phyloP scores from a whole-genome alignment of 2,329 filamentous ascomycete species.

The Cryphonectria radicalis region DNA sequence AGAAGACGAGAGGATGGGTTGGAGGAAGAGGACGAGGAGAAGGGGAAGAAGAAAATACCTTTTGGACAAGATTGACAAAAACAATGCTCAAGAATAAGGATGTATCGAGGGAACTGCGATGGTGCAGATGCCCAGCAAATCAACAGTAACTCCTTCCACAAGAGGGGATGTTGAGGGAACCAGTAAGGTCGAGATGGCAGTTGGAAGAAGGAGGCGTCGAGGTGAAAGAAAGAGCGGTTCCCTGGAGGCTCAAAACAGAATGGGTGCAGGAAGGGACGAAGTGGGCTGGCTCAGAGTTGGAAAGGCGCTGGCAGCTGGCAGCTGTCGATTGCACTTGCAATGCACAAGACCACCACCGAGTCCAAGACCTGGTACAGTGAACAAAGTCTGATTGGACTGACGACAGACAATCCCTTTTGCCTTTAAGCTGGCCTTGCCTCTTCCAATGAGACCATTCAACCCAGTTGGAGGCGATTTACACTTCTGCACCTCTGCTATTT shows the following conservation, averaged over 20 bases:
- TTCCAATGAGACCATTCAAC: not conserved
- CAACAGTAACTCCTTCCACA: not conserved
- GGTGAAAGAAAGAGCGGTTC: constrained; percentile 31
- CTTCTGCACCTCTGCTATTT: not conserved
- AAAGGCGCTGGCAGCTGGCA: not conserved
- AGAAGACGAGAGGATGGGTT: constrained; percentile 24
- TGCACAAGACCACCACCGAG: not conserved
- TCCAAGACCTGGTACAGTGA: not conserved
- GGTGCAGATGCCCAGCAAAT: constrained; percentile 5
- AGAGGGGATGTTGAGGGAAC: not conserved
- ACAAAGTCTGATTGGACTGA: not conserved
- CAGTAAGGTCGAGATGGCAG: not conserved
- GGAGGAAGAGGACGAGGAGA: constrained; percentile 19
- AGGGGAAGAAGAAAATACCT: constrained; percentile 10
- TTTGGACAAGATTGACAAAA: constrained; percentile 11
- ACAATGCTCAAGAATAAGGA: constrained; percentile 13
- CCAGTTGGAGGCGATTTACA: not conserved
- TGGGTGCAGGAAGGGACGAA: constrained; percentile 15
- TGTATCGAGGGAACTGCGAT: constrained; percentile 22
- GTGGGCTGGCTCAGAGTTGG: not conserved
- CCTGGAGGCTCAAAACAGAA: not conserved
- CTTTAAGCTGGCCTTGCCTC: not conserved
- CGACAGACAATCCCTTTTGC: not conserved
- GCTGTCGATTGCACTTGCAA: not conserved
- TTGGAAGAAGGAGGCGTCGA: not conserved